Percentiles rank a stretch among this genome's conserved stretches.
These are phyloP conservation scores for Conticribra guillardii DNA, from an alignment of 108 stramenopile species.

Conservation along the genomic window DNA sequence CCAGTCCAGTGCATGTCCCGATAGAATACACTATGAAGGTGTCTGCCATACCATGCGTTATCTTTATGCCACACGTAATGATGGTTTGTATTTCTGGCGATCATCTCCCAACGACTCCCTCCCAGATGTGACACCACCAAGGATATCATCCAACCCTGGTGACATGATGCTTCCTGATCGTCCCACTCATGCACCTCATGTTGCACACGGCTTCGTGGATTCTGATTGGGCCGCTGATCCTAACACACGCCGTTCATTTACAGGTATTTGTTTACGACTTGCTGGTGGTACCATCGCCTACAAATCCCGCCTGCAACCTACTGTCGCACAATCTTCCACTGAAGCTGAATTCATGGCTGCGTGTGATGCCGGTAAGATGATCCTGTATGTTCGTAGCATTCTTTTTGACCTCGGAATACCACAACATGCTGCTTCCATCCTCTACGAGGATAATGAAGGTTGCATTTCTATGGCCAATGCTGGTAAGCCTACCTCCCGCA, in stretches of 20 bases:
- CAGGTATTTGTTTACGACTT: not conserved
- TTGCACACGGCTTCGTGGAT: no score
- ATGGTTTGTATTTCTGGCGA: slow-evolving; percentile 32
- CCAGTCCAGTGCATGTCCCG: slow-evolving; percentile 1
- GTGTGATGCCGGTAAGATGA: slow-evolving; percentile 18
- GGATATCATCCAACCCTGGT: not conserved
- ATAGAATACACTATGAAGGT: not conserved
- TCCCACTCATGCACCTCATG: not conserved
- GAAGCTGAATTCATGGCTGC: no score
- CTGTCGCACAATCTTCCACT: no score
- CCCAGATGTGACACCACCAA: not conserved
- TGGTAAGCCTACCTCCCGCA: no score
- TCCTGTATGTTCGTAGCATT: no score
- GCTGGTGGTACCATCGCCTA: no score
- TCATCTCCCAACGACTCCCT: not conserved
- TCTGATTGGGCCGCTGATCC: not conserved
- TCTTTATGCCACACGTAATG: not conserved
- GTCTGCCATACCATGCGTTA: no score
- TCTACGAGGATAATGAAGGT: no score
- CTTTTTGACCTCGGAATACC: no score
- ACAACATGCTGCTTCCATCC: no score
- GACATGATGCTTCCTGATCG: not conserved
- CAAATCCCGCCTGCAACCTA: no score
- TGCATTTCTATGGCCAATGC: slow-evolving; percentile 1
- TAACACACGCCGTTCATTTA: not conserved